Evolutionary conservation across 1,284 basidiomycete species (phyloP).

Genomic region (Ceratobasidium sp.): DNA sequence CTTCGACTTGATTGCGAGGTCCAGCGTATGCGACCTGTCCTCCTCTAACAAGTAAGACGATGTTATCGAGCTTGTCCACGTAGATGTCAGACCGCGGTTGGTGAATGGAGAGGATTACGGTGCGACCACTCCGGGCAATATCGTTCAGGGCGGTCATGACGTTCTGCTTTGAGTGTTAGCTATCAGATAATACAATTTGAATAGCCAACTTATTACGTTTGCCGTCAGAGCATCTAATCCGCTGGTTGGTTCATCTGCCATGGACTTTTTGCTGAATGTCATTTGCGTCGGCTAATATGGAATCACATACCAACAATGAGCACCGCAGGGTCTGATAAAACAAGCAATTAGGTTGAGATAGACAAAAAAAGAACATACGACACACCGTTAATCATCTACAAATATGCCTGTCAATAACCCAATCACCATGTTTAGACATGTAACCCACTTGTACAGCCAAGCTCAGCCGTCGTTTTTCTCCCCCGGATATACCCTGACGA

Average conservation of each 20-base stretch:
- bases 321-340: conserved; percentile 64
- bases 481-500: conserved; percentile 65
- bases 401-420: background rate
- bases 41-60: conserved; percentile 66
- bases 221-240: conserved; percentile 68
- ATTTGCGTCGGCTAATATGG: background rate
- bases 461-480: conserved; percentile 68
- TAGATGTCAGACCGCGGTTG: conserved; percentile 68
- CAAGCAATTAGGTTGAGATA: too few species aligned
- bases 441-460: conserved; percentile 63
- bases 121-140: conserved; percentile 66
- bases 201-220: conserved; percentile 54
- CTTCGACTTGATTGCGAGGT: conserved; percentile 54
- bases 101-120: conserved; percentile 68
- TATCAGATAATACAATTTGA: too few species aligned
- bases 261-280: background rate
- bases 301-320: conserved; percentile 62
- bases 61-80: conserved; percentile 59
- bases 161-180: too few species aligned
- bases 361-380: too few species aligned
- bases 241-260: conserved; percentile 53
- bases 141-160: conserved; percentile 62
- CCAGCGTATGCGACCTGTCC: conserved; percentile 61
- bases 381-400: conserved; percentile 50
- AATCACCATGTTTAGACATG: conserved; percentile 57